Conservation (phyloP, 106 monocot genomes). For the Hemerocallis citrina region DNA sequence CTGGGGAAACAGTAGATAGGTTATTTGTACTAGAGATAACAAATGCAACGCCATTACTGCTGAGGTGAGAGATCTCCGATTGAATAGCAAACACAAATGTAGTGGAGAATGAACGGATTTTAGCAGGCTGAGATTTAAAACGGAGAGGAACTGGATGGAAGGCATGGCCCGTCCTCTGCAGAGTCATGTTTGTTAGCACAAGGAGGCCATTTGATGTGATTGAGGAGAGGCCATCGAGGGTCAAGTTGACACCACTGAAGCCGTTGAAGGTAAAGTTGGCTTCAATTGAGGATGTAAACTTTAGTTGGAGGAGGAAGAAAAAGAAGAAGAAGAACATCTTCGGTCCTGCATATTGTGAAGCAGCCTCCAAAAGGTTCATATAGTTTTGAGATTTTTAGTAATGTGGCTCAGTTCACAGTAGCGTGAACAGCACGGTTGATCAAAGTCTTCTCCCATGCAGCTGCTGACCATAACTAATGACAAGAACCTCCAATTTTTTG, state of each 20-base stretch:
- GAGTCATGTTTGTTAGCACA: slow-evolving; percentile 30
- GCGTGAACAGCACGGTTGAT: too few species aligned
- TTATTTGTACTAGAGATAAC: neutral
- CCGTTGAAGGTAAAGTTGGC: slow-evolving; percentile 20
- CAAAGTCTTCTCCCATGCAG: too few species aligned
- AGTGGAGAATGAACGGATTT: slow-evolving; percentile 6
- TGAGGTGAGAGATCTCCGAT: neutral
- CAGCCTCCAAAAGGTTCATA: too few species aligned
- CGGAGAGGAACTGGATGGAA: slow-evolving; percentile 15
- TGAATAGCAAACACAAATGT: slow-evolving; percentile 4
- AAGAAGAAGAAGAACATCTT: too few species aligned
- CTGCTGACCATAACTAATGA: too few species aligned
- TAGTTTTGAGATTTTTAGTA: too few species aligned
- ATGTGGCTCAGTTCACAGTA: too few species aligned
- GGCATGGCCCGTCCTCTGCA: slow-evolving; percentile 29
- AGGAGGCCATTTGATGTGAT: slow-evolving; percentile 24
- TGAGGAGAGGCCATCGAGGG: slow-evolving; percentile 15
- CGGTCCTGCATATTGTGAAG: too few species aligned
- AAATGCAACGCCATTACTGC: slow-evolving; percentile 13
- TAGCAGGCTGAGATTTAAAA: neutral
- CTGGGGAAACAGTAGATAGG: neutral
- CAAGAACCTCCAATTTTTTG: too few species aligned
- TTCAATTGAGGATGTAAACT: too few species aligned
- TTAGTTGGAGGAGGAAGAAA: too few species aligned
- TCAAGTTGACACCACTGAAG: slow-evolving; percentile 2